Evolutionary conservation across 169 alveolate genomes (phyloP).

Genomic region (Neospora caninum): DNA sequence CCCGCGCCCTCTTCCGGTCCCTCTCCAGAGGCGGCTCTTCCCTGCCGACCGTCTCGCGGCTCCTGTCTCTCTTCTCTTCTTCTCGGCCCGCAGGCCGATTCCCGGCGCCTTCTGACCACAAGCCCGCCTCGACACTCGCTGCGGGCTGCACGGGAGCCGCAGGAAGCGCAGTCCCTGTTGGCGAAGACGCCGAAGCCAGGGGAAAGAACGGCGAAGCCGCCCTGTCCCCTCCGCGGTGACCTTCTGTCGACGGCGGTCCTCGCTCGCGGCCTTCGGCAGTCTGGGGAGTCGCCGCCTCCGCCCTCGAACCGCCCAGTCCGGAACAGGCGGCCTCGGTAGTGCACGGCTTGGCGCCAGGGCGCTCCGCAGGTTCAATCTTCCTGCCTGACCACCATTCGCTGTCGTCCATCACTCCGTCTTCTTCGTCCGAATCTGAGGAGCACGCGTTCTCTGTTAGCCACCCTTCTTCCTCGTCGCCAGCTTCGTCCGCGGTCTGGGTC

Average conservation of each 20-base stretch:
- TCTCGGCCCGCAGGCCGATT: background rate
- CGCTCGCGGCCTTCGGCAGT: too few relatives aligned
- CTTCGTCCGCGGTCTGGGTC: background rate
- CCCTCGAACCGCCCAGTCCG: too few relatives aligned
- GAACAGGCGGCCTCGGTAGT: too few relatives aligned
- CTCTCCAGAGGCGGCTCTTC: background rate
- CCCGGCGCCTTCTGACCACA: too few relatives aligned
- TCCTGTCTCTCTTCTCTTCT: background rate
- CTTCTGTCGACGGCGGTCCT: too few relatives aligned
- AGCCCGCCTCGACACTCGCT: too few relatives aligned
- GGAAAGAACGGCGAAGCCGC: too few relatives aligned
- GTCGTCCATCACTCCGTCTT: slow-evolving; percentile 15
- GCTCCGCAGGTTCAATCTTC: background rate
- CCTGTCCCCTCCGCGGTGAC: too few relatives aligned
- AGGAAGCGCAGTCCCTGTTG: too few relatives aligned
- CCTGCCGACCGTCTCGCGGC: background rate
- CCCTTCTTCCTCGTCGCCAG: slow-evolving; percentile 4
- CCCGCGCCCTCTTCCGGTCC: background rate
- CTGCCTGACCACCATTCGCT: slow-evolving; percentile 5
- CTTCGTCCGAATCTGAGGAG: slow-evolving; percentile 32
- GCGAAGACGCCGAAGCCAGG: too few relatives aligned
- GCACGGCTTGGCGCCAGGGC: background rate
- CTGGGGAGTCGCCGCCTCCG: too few relatives aligned
- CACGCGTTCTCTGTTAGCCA: slow-evolving; percentile 38
- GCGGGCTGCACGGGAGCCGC: too few relatives aligned